Evolutionary conservation across 208 protist species (phyloP).

Genomic region (Acanthamoeba rhysodes): DNA sequence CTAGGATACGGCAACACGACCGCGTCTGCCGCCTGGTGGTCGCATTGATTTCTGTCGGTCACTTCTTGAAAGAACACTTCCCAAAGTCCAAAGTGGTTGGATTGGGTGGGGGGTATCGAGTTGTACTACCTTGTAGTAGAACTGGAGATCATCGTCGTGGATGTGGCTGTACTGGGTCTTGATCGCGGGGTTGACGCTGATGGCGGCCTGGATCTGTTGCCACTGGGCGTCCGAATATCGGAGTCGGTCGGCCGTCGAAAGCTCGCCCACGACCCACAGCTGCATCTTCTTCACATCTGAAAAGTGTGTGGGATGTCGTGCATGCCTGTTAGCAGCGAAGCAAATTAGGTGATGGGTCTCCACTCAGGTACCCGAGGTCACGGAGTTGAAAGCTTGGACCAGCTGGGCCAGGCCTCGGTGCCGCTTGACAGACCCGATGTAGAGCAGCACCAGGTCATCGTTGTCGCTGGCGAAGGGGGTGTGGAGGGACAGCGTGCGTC

Average conservation of each 20-base stretch:
- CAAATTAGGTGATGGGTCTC: no score
- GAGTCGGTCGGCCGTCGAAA: not conserved
- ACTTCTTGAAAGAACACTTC: not conserved
- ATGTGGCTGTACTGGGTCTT: not conserved
- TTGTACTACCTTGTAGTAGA: slow-evolving; percentile 25
- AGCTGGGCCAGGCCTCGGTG: not conserved
- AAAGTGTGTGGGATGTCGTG: not conserved
- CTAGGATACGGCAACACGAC: not conserved
- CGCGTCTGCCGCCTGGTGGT: not conserved
- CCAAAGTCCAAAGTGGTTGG: not conserved
- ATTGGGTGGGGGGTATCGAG: not conserved
- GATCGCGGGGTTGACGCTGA: slow-evolving; percentile 16
- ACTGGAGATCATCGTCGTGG: slow-evolving; percentile 30
- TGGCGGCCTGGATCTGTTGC: slow-evolving; percentile 6
- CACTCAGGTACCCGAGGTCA: not conserved
- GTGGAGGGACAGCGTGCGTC: not conserved
- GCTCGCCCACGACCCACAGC: slow-evolving; percentile 14
- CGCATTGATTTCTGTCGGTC: not conserved
- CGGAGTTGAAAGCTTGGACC: not conserved
- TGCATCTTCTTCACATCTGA: not conserved
- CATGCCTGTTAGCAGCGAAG: not conserved
- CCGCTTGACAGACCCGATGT: slow-evolving; percentile 4
- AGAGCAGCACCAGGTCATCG: slow-evolving; percentile 10
- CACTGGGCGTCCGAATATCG: not conserved
- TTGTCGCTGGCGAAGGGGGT: not conserved